These are phyloP conservation scores for Claviceps purpurea DNA, from an alignment of 2,329 filamentous ascomycete genomes.

Conservation along the genomic window DNA sequence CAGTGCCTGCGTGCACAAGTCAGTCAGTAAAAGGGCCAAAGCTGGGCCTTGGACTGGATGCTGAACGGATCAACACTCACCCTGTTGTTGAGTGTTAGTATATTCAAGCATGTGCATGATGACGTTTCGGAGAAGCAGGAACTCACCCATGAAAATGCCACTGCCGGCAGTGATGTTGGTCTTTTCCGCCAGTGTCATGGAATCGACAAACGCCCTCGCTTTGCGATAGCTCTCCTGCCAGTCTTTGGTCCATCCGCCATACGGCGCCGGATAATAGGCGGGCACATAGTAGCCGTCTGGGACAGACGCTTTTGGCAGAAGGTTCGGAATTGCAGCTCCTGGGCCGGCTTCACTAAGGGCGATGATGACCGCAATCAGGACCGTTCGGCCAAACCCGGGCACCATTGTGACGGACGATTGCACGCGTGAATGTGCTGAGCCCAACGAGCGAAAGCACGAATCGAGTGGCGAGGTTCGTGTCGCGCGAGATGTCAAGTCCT, in stretches of 20 bases:
- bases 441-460: no score
- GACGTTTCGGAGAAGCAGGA: neutral
- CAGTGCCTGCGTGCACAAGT: conserved; percentile 37
- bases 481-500: neutral
- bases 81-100: neutral
- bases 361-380: neutral
- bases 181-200: conserved; percentile 72
- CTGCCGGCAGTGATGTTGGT: conserved; percentile 62
- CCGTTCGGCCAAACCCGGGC: neutral
- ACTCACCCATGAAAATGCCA: conserved; percentile 54
- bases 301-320: neutral
- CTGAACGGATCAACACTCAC: neutral
- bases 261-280: conserved; percentile 57
- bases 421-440: neutral
- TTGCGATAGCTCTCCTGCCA: conserved; percentile 61
- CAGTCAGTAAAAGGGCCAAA: neutral
- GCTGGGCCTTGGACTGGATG: neutral
- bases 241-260: conserved; percentile 54
- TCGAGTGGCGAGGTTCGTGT: neutral
- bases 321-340: neutral
- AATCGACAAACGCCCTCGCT: conserved; percentile 52
- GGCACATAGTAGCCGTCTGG: conserved; percentile 25
- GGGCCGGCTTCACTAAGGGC: neutral
- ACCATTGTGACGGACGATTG: neutral
- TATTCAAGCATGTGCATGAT: no score